phyloP scores from a whole-genome alignment of 345 rosid genomes.

The Salix koriyanagi region DNA sequence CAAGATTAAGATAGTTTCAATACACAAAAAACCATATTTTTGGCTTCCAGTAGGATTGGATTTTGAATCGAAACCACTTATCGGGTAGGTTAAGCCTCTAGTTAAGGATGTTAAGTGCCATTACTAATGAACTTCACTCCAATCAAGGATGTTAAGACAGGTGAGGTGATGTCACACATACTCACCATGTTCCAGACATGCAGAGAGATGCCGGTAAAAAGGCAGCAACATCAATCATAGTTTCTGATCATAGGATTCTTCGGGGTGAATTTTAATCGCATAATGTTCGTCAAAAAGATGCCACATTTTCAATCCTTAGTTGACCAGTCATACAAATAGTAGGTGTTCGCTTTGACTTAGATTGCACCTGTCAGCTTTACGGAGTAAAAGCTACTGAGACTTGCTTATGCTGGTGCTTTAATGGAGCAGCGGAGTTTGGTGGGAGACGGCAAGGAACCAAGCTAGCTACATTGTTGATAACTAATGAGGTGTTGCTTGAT shows the following conservation, averaged over 20 bases:
- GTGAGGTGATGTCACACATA: no score
- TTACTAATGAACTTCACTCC: no score
- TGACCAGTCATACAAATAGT: constrained; percentile 9
- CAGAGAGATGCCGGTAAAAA: neutral
- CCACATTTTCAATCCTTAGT: constrained; percentile 4
- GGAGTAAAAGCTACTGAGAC: neutral
- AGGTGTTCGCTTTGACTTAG: constrained; percentile 12
- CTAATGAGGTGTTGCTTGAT: neutral
- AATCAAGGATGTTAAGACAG: no score
- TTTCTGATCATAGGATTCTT: neutral
- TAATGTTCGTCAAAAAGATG: neutral
- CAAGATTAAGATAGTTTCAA: no score
- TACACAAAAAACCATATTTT: no score
- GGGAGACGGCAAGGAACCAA: no score
- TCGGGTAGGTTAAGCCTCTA: no score
- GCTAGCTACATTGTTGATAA: neutral
- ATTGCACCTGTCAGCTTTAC: neutral
- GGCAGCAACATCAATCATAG: neutral
- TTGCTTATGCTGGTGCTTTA: neutral
- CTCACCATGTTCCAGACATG: neutral
- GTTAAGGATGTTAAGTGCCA: no score
- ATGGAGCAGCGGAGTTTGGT: neutral
- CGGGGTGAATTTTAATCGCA: neutral
- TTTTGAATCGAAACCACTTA: no score
- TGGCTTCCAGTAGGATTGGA: no score